phyloP scores from a whole-genome alignment of 139 green algal species.

The Chlorella sp. region DNA sequence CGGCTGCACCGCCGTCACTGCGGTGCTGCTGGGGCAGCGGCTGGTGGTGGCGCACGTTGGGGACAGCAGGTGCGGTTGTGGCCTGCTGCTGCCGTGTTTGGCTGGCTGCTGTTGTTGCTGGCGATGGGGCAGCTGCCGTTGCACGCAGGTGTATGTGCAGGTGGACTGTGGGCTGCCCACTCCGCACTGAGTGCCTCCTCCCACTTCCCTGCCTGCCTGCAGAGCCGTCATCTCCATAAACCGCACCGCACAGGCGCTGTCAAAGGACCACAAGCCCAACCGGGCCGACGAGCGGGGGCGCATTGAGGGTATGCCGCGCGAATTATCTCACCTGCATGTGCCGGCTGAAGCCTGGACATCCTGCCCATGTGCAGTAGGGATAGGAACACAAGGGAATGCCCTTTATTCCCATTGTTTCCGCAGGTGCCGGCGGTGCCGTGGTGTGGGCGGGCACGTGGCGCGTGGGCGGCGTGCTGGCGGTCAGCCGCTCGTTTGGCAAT shows the following conservation, averaged over 20 bases:
- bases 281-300: conserved; percentile 85
- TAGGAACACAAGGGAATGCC: too few species aligned
- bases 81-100: not conserved
- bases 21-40: conserved; percentile 63
- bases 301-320: conserved; percentile 92
- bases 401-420: too few species aligned
- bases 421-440: conserved; percentile 85
- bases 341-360: too few species aligned
- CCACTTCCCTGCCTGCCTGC: not conserved
- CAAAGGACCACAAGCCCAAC: conserved; percentile 97
- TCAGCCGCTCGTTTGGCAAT: conserved; percentile 96
- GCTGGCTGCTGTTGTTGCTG: too few species aligned
- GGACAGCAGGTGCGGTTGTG: conserved; percentile 62
- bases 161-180: too few species aligned
- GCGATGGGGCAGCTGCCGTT: too few species aligned
- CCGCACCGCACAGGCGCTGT: conserved; percentile 64
- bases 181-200: too few species aligned
- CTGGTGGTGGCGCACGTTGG: conserved; percentile 93
- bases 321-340: too few species aligned
- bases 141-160: too few species aligned
- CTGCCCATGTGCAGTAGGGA: too few species aligned
- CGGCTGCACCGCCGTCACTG: conserved; percentile 62
- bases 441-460: conserved; percentile 95
- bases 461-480: conserved; percentile 95
- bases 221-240: conserved; percentile 1